phyloP scores from a whole-genome alignment of 2,329 filamentous ascomycete species.

The Aspergillus sp. region DNA sequence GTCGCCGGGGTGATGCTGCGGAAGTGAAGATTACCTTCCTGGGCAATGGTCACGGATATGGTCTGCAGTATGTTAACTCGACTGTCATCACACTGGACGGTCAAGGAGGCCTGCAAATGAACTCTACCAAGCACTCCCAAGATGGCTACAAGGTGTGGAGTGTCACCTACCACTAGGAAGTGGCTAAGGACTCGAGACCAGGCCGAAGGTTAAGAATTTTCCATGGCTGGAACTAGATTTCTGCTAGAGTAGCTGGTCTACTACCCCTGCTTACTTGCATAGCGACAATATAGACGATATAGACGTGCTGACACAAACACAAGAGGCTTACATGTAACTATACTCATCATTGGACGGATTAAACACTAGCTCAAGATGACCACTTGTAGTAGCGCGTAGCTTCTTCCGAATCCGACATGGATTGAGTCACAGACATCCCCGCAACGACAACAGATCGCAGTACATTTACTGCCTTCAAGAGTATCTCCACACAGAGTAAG shows the following conservation, averaged over 20 bases:
- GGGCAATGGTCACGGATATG: slow-evolving; percentile 39
- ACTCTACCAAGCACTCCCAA: neutral
- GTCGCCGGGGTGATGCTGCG: slow-evolving; percentile 22
- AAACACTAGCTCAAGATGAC: no score
- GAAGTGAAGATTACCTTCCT: slow-evolving; percentile 37
- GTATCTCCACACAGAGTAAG: no score
- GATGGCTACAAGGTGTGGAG: slow-evolving; percentile 34
- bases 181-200: neutral
- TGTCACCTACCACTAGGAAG: slow-evolving; percentile 33
- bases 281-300: neutral
- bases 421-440: no score
- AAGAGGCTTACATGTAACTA: no score
- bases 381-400: no score
- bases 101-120: slow-evolving; percentile 12
- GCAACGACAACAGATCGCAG: no score
- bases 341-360: no score
- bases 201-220: neutral
- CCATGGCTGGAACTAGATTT: neutral
- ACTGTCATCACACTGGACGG: slow-evolving; percentile 7
- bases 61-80: slow-evolving; percentile 29
- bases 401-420: no score
- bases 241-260: neutral
- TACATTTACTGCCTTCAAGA: no score
- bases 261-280: neutral
- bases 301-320: no score